Evolutionary conservation across 2,329 filamentous ascomycete species (phyloP), one percentile per base, ranked within the genome.

Genomic region (Gyromitra esculenta): DNA sequence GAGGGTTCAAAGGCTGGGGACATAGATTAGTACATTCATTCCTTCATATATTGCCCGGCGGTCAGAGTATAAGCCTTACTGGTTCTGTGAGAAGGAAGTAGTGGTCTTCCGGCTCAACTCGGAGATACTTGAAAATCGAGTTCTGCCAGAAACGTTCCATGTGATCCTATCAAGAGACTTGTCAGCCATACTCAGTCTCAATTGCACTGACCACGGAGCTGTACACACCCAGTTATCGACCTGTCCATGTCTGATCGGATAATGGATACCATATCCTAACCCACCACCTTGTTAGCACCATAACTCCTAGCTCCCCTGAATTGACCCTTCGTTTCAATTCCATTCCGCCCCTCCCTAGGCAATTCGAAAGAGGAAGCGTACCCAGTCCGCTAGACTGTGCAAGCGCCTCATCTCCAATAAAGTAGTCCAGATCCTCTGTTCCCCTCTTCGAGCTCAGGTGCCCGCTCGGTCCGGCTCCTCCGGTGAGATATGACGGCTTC

Each of bases 131-230:
- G 89, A 99, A 99, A 86, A 99, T 99, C 79, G 96, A 99, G 86
- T 98, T 98, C 80, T 96, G 98, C 96, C 96, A 99, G 86, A 98
- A 99, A 79, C 96, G 91, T 85, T 99, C 96, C 96, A 99, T 99
- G 82, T 97, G 93, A 85, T 99, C 96, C 92, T 96, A 80, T 5
- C 70, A 78, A 57, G 43, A 79, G 75, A 80, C 81, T 69, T 78
- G 41, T 78, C 63, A 75, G 73, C 43, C 13, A 60, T 13, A 48
- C 21, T 15, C n/a, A 66, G 21, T 35, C n/a, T 37, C 56, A 50
- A 64, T 68, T 18, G 25, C 39, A 57, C 21, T 63, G n/a, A 60
- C 39, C 18, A 62, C 31, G 41, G 8, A 76, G 45, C 31, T 45
- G 31, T 48, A 54, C 89, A 73, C 87, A 96, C 92, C 96, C 96